These are phyloP conservation scores for Aspergillus avenaceus DNA, from an alignment of 495 filamentous ascomycete species.

Conservation along the genomic window DNA sequence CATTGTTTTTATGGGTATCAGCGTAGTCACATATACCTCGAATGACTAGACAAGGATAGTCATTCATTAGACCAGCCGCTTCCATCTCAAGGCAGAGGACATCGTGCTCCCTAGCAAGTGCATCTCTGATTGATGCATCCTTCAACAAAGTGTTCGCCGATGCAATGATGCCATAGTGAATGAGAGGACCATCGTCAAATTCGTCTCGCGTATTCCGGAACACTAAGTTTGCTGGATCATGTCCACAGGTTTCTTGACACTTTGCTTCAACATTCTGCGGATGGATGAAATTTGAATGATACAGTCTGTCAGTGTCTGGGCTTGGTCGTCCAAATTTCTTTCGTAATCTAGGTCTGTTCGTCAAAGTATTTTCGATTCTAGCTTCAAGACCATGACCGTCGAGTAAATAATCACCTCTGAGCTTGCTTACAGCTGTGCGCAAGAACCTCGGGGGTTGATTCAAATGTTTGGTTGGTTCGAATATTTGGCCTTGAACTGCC, in stretches of 20 bases:
- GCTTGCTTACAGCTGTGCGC: not conserved
- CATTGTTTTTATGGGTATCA: conserved; percentile 1
- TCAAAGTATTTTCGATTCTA: not conserved
- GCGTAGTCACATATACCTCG: conserved; percentile 4
- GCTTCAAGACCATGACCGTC: not conserved
- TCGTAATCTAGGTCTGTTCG: not conserved
- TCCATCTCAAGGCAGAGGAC: conserved; percentile 20
- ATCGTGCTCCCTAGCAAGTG: conserved; percentile 10
- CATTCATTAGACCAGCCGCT: not conserved
- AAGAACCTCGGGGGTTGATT: not conserved
- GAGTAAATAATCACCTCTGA: not conserved
- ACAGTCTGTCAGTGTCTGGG: not conserved
- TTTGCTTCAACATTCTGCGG: not conserved
- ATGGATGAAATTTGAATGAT: not conserved
- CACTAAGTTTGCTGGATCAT: not conserved
- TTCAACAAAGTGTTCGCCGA: conserved; percentile 16
- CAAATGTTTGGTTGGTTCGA: not conserved
- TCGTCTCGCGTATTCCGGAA: not conserved
- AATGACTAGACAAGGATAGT: conserved; percentile 1
- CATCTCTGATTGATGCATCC: conserved; percentile 7
- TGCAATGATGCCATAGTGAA: conserved; percentile 20
- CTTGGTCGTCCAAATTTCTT: not conserved
- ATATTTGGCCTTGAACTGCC: not conserved
- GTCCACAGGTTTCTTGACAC: not conserved
- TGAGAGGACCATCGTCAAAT: not conserved